A percentile compares a stretch with the other conserved stretches of the same genome.
phyloP scores from a whole-genome alignment of 768 basidiomycete genomes.

The Lentinula boryana region DNA sequence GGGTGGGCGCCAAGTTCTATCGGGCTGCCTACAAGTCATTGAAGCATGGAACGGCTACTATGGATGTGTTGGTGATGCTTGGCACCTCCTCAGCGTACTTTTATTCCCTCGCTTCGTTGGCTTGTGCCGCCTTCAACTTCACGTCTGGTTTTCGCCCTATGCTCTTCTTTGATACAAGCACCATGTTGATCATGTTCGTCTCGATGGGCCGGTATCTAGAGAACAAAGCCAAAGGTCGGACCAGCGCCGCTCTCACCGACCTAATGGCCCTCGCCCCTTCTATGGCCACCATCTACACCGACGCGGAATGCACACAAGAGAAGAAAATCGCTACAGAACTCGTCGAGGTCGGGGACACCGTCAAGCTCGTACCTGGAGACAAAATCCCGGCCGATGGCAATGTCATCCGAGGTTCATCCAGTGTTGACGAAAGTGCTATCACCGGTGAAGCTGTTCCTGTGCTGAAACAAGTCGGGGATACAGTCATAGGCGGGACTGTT shows the following conservation, averaged over 20 bases:
- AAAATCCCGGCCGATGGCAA: constrained; percentile 95
- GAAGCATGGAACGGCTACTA: constrained; percentile 85
- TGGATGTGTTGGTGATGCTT: constrained; percentile 96
- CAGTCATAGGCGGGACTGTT: constrained; percentile 94
- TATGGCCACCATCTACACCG: constrained; percentile 94
- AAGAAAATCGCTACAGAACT: constrained; percentile 92
- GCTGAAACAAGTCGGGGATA: constrained; percentile 75
- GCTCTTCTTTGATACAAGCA: constrained; percentile 97
- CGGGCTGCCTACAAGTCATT: constrained; percentile 86
- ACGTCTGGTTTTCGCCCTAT: constrained; percentile 71
- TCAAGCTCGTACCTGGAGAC: constrained; percentile 94
- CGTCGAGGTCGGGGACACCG: constrained; percentile 87
- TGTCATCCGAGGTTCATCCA: constrained; percentile 79
- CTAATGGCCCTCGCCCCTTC: constrained; percentile 93
- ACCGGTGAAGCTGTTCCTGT: constrained; percentile 93
- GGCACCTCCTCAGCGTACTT: constrained; percentile 93
- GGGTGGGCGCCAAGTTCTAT: constrained; percentile 86
- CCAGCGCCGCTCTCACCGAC: constrained; percentile 93
- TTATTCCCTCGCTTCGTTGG: constrained; percentile 75
- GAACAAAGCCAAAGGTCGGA: constrained; percentile 95
- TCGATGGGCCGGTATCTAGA: constrained; percentile 94
- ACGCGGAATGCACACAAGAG: constrained; percentile 74
- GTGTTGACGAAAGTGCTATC: constrained; percentile 92
- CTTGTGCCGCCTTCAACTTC: constrained; percentile 57
- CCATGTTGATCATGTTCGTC: constrained; percentile 97